Evolutionary conservation across 768 basidiomycete species (phyloP).

Genomic region (Mycena rebaudengoi): DNA sequence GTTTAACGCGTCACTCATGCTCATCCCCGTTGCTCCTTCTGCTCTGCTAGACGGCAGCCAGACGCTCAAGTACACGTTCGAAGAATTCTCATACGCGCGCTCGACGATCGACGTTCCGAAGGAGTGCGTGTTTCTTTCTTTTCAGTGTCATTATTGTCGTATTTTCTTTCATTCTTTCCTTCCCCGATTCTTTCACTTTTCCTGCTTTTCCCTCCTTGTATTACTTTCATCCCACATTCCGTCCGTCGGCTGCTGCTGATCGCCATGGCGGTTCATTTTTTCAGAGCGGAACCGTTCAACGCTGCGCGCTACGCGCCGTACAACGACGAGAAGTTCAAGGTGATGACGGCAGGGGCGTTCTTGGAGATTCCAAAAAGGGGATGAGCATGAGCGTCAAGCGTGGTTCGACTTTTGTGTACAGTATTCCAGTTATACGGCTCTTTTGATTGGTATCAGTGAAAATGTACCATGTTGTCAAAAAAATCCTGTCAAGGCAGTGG

Average conservation of each 20-base stretch:
- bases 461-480: no score
- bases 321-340: conserved; percentile 3
- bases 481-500: no score
- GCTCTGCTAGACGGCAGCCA: conserved; percentile 60
- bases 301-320: conserved; percentile 62
- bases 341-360: neutral
- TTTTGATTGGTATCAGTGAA: no score
- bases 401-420: no score
- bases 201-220: no score
- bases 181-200: no score
- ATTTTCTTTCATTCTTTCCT: neutral
- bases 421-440: no score
- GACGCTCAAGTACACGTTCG: conserved; percentile 59
- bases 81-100: conserved; percentile 61
- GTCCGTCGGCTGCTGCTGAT: no score
- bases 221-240: no score
- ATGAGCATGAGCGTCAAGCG: no score
- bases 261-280: no score
- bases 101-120: conserved; percentile 59
- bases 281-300: conserved; percentile 51
- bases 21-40: neutral
- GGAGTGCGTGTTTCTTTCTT: conserved; percentile 46
- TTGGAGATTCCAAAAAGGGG: neutral
- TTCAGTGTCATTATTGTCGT: neutral
- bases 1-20: neutral